These are phyloP conservation scores for Talaromyces rugulosus DNA, from an alignment of 2,329 filamentous ascomycete species.

Conservation along the genomic window DNA sequence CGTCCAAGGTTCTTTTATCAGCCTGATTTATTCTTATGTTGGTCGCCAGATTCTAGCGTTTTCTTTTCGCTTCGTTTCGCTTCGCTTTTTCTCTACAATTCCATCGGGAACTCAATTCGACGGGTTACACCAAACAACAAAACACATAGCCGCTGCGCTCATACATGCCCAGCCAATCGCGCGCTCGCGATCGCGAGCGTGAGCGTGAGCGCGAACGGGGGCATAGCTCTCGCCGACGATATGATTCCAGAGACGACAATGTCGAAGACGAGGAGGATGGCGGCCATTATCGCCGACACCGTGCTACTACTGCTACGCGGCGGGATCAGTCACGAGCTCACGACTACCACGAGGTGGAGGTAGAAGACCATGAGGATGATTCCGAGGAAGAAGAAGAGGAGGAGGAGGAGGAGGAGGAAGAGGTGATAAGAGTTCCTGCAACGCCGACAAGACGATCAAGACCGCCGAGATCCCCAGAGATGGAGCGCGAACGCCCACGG, in stretches of 20 bases:
- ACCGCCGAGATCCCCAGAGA: background rate
- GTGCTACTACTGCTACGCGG: slow-evolving; percentile 8
- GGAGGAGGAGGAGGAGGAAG: background rate
- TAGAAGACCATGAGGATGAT: slow-evolving; percentile 17
- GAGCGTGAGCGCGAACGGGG: slow-evolving; percentile 22
- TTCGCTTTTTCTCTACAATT: background rate
- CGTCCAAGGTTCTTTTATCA: background rate
- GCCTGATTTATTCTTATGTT: background rate
- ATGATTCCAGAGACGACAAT: slow-evolving; percentile 18
- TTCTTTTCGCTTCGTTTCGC: background rate
- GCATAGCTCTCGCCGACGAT: slow-evolving; percentile 30
- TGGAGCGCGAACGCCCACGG: slow-evolving; percentile 4
- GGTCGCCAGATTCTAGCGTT: background rate
- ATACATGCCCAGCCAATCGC: slow-evolving; percentile 32
- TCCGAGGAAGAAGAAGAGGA: background rate
- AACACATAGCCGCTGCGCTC: background rate
- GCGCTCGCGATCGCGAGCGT: slow-evolving; percentile 29
- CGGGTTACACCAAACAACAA: background rate
- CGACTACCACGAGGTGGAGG: slow-evolving; percentile 16
- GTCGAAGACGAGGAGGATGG: slow-evolving; percentile 5
- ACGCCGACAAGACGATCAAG: background rate
- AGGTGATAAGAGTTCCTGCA: background rate
- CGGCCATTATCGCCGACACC: slow-evolving; percentile 12
- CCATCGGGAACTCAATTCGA: background rate
- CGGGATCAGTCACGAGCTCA: slow-evolving; percentile 19